These are phyloP conservation scores for Xylaria curta DNA, from an alignment of 495 filamentous ascomycete species.

Conservation along the genomic window DNA sequence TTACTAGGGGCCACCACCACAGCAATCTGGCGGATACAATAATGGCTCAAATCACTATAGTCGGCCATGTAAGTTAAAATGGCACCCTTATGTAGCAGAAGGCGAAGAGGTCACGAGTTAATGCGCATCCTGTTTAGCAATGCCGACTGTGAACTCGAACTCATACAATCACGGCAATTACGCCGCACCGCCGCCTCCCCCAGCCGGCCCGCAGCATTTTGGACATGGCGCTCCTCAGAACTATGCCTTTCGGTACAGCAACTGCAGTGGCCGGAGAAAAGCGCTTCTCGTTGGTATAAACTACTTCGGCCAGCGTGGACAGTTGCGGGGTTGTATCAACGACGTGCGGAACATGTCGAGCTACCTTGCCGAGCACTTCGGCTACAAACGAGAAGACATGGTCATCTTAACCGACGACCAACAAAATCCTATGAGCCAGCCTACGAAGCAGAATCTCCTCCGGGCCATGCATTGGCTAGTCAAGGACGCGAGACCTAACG, in stretches of 20 bases:
- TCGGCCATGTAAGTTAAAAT: slow-evolving; percentile 48
- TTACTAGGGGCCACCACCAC: slow-evolving; percentile 46
- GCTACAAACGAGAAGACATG: slow-evolving; percentile 97
- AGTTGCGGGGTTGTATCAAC: slow-evolving; percentile 95
- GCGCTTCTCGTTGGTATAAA: slow-evolving; percentile 97
- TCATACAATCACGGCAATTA: slow-evolving; percentile 61
- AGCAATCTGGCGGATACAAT: slow-evolving; percentile 50
- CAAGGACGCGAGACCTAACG: slow-evolving; percentile 91
- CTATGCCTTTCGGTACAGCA: slow-evolving; percentile 89
- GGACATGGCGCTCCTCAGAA: slow-evolving; percentile 77
- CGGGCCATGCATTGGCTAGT: slow-evolving; percentile 99
- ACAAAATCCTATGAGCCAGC: slow-evolving; percentile 95
- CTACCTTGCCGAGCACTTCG: slow-evolving; percentile 89
- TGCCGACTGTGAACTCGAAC: slow-evolving; percentile 56
- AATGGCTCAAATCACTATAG: slow-evolving; percentile 47
- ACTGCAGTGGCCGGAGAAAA: slow-evolving; percentile 89
- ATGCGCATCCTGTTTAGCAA: slow-evolving; percentile 37
- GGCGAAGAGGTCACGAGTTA: neutral
- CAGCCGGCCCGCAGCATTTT: slow-evolving; percentile 68
- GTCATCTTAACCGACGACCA: slow-evolving; percentile 97
- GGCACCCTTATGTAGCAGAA: neutral
- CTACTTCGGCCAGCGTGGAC: slow-evolving; percentile 92
- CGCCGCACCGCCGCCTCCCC: slow-evolving; percentile 64
- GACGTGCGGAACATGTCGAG: slow-evolving; percentile 97
- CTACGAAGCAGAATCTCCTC: slow-evolving; percentile 94